Evolutionary conservation across 257 asterid species (phyloP), one percentile per base, ranked within the genome.

Genomic region (Coffea eugenioides): DNA sequence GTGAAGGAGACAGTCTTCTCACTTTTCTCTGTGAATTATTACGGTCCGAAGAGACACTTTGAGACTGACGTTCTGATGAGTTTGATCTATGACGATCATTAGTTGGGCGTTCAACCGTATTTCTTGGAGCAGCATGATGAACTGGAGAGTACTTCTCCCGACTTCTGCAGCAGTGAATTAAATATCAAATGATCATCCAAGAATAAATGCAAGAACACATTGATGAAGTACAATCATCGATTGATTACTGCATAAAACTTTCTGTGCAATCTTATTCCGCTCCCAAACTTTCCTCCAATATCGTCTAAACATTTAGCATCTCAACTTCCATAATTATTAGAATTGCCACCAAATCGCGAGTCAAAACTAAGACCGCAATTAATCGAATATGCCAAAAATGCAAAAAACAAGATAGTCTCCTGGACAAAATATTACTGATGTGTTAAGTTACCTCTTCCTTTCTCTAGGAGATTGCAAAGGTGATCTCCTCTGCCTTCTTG

Each of bases 381-480:
- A 31, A 20, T 25, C 27, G 20, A 78, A 74, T 20, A 43, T 31
- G n/a, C 49, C 9, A 15, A 8, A 2, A 8, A 8, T 9, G 2
- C 18, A 7, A 23, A 27, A 68, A 67, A 62, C 52, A 39, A 39
- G 43, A 39, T 4, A 39, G 43, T 39, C 23, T 7, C 18, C 23
- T n/a, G 72, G 4, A 61, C 0, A 74, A 7, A 16, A 14, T 36
- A 46, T 16, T 1, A 65, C 12, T 23, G 16, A 64, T 46, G 2
- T 6, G 74, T 13, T 31, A 56, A 56, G 36, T n/a, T 87, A 95
- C 99, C 99, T 95, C 84, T 76, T 85, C 76, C 89, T 91, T 84
- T 71, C 92, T 70, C 86, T 85, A 81, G 88, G 87, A 85, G 97
- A 91, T 70, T 71, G 86, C 69, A 79, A 56, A 74, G 90, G 93